Conservation (phyloP, 768 basidiomycete genomes). For the Termitomyces sp. region DNA sequence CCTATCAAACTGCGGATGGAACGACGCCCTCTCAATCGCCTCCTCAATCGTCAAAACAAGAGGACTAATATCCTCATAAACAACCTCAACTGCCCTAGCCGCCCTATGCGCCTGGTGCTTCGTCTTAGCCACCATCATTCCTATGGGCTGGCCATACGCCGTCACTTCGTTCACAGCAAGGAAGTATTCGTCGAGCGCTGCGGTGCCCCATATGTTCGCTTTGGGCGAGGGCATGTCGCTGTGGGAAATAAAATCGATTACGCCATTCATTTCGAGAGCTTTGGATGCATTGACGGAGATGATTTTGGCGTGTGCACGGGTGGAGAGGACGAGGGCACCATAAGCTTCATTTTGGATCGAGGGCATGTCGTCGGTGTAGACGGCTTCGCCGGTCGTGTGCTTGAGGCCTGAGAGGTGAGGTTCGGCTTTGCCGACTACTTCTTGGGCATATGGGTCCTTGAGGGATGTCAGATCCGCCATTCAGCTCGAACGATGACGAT, state of each 20-base stretch:
- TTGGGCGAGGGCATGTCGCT: conserved; percentile 14
- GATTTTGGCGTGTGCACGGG: conserved; percentile 14
- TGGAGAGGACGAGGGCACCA: conserved; percentile 17
- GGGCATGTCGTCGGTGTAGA: conserved; percentile 19
- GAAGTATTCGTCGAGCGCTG: conserved; percentile 16
- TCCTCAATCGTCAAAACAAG: conserved; percentile 18
- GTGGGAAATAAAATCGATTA: conserved; percentile 13
- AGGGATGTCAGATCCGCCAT: background rate
- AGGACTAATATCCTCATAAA: conserved; percentile 13
- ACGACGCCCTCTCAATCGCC: conserved; percentile 13
- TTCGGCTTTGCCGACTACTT: conserved; percentile 18
- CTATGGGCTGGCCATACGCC: conserved; percentile 15
- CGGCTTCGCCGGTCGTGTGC: conserved; percentile 17
- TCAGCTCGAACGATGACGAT: background rate
- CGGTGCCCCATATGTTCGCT: conserved; percentile 17
- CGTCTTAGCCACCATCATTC: conserved; percentile 16
- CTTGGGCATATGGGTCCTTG: conserved; percentile 19
- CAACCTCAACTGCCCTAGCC: conserved; percentile 11
- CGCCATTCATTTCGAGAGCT: conserved; percentile 16
- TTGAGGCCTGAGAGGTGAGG: conserved; percentile 18
- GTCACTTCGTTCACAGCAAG: conserved; percentile 17
- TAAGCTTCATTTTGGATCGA: conserved; percentile 11
- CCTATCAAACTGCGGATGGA: conserved; percentile 14
- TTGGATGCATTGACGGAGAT: conserved; percentile 14
- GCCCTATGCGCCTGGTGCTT: conserved; percentile 16